Base-by-base conservation (phyloP, 2,329 filamentous ascomycete genomes). In the Akanthomyces dipterigenus region DNA sequence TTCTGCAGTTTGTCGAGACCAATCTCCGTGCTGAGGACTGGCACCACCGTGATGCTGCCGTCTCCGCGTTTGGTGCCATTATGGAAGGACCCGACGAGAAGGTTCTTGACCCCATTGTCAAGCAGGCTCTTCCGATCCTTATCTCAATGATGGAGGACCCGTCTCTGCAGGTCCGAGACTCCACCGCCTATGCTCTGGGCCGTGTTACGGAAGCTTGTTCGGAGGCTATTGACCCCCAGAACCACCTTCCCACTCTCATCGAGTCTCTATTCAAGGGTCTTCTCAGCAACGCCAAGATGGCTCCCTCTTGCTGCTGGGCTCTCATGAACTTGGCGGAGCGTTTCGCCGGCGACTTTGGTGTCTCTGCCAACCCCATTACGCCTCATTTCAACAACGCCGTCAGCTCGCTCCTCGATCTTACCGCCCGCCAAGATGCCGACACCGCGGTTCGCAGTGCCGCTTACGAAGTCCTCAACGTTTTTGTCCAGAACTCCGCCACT, bases 11-110 rank as follows among this genome's bases (percentile, higher is more conserved):
- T 71, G 93, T 99, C 57, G 95, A 99, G 80, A 82, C 84, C 70
- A 93, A 98, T 78, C 84, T 99, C 55, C 88, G 92, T 66, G 85
- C 86, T 63, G 91, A 96, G 61, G 91, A 98, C 76, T 99, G 95
- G 95, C 93, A 96, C 74, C 85, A 88, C 74, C 87, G 95, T 69
- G 95, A 99, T 78, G 95, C 95, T 58, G 93, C 95, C 55, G 95
- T 99, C 36, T 96, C 95, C 63, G 93, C 95, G 20, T 98, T 99
- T 68, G 95, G 95, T 65, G 95, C 93, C 67, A 98, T 99, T 69
- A 97, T 99, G 93, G 95, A 99, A 72, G 95, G 95, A 28, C 95
- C 95, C 1, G 95, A 98, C 63, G 90, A 96, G 75, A 91, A 90
- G 78, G 86, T 93, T 55, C 80, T 99, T 57, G 91, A 96, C 70